A percentile compares a stretch with the other conserved stretches of the same genome.
These are phyloP conservation scores for Byssothecium circinans DNA, from an alignment of 2,329 filamentous ascomycete genomes.

Conservation along the genomic window DNA sequence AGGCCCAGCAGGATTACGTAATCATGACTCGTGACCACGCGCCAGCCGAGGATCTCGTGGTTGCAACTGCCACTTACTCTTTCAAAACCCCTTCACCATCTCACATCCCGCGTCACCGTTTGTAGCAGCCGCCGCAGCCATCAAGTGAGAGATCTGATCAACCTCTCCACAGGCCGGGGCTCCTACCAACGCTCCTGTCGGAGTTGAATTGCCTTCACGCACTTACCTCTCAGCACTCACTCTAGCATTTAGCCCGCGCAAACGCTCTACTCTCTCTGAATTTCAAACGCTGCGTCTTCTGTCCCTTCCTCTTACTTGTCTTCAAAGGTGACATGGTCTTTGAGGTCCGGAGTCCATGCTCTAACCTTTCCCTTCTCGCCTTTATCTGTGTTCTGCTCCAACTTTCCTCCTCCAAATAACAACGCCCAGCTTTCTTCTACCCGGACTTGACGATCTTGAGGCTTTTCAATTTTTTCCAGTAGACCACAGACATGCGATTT, in stretches of 20 bases:
- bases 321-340: neutral
- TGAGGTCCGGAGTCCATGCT: too few relatives aligned
- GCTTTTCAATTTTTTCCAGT: neutral
- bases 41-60: neutral
- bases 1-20: conserved; percentile 1
- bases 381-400: neutral
- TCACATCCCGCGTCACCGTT: too few relatives aligned
- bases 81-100: neutral
- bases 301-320: neutral
- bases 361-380: neutral
- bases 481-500: neutral
- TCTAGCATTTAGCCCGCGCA: neutral
- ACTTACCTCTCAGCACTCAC: neutral
- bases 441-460: neutral
- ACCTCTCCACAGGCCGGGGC: neutral
- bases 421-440: neutral
- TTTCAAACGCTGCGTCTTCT: neutral
- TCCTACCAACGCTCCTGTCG: neutral
- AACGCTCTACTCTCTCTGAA: neutral
- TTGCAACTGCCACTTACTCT: neutral
- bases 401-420: neutral
- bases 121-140: neutral
- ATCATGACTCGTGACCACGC: conserved; percentile 12
- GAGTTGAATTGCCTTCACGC: neutral
- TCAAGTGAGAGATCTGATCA: neutral